Percentiles rank a stretch among this genome's conserved stretches.
These are phyloP conservation scores for Amphibolis antarctica DNA, from an alignment of 106 monocot species.

Conservation along the genomic window DNA sequence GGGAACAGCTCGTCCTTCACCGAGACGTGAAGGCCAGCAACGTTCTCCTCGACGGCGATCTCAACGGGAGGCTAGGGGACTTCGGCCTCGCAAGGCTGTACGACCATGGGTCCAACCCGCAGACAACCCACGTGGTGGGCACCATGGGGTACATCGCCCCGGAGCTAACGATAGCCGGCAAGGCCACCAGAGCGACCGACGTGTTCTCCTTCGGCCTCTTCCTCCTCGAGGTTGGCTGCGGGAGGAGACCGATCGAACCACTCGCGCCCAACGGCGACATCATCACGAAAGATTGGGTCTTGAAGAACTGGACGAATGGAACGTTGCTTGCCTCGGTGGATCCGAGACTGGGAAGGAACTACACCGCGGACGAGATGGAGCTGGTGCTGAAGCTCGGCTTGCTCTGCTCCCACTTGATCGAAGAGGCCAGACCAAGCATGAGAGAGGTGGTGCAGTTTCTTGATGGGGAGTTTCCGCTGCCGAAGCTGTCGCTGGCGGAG, in stretches of 20 bases:
- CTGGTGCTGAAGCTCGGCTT: slow-evolving; percentile 19
- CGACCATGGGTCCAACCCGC: slow-evolving; percentile 8
- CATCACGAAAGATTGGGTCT: slow-evolving; percentile 6
- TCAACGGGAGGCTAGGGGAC: slow-evolving; percentile 14
- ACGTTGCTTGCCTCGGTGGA: background rate
- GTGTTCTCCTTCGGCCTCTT: slow-evolving; percentile 8
- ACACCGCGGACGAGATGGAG: background rate
- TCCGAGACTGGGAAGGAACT: background rate
- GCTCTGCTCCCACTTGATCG: slow-evolving; percentile 6
- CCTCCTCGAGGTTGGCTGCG: slow-evolving; percentile 10
- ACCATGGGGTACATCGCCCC: slow-evolving; percentile 19
- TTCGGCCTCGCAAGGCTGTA: slow-evolving; percentile 21
- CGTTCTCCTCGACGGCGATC: slow-evolving; percentile 18
- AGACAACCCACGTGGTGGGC: slow-evolving; percentile 16
- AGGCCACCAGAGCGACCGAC: slow-evolving; percentile 7
- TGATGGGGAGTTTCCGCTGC: background rate
- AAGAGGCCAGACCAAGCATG: slow-evolving; percentile 16
- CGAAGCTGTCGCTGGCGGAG: slow-evolving; percentile 3
- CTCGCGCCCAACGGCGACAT: background rate
- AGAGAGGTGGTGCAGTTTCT: slow-evolving; percentile 18
- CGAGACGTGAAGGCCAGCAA: slow-evolving; percentile 30
- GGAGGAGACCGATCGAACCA: slow-evolving; percentile 10
- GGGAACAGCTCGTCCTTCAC: slow-evolving; percentile 18
- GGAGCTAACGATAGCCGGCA: background rate
- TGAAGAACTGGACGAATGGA: slow-evolving; percentile 6